Base-by-base conservation (phyloP, 2,329 filamentous ascomycete species). In the Polytolypa hystricis region DNA sequence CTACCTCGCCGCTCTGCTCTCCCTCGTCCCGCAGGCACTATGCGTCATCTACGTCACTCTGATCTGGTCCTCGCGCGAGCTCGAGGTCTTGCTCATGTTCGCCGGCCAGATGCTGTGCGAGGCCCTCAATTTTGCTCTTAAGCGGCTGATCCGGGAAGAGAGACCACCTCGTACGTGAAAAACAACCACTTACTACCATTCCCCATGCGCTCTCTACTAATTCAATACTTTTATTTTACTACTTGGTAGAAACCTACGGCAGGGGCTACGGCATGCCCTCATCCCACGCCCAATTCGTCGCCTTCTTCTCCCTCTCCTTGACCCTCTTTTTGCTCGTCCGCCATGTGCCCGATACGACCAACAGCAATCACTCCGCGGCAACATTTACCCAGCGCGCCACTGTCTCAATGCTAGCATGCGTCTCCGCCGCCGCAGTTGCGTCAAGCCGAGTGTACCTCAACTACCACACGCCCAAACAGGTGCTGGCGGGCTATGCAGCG, bases 201-300 rank as follows among this genome's bases (percentile, higher is more conserved):
- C 18, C 23, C 33, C 35, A 33, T 11, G 15, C 21, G 15, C 29
- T 12, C 36, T 32, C n/a, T 23, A 29, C 2, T 17, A 20, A 29
- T 19, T 38, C 12, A 23, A 12, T 33, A 25, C 23, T n/a, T 29
- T 7, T 29, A n/a, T 25, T 29, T 21, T 16, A 20, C 14, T 19
- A 19, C 29, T 10, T 12, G 21, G 11, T 17, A 33, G 33, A 35
- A 25, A 33, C 27, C 7, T 78, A 87, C 53, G 75, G 85, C 38
- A 93, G 93, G 60, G 91, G 91, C 45, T 98, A 98, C 56, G 93
- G 91, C 50, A 98, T 98, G 93, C 91, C 91, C 8, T 79, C 75
- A 5, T 95, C 87, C 25, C 91, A 98, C 63, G 83, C 91, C 6
- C 91, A 98, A 65, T 98, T 95, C 57, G 82, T 89, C 42, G 74